Percentiles rank a stretch among this genome's conserved stretches.
These are phyloP conservation scores for Lenzites betulinus DNA, from an alignment of 768 basidiomycete species.

Conservation along the genomic window DNA sequence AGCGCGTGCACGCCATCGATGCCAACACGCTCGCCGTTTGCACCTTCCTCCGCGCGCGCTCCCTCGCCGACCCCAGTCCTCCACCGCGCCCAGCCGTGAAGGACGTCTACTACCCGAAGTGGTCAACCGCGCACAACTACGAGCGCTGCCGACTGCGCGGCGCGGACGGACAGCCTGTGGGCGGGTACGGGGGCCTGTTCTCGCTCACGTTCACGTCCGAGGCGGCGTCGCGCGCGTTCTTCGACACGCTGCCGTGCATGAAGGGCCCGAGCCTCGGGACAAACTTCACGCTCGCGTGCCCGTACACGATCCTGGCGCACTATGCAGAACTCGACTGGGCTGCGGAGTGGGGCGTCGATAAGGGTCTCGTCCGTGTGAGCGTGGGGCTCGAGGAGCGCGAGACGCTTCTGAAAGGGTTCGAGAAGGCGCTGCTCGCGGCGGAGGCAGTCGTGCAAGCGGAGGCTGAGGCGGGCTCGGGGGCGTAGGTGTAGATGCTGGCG, in stretches of 20 bases:
- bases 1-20: slow-evolving; percentile 77
- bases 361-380: slow-evolving; percentile 81
- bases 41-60: slow-evolving; percentile 69
- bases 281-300: slow-evolving; percentile 94
- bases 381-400: slow-evolving; percentile 85
- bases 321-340: slow-evolving; percentile 93
- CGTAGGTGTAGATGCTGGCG: background rate
- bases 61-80: slow-evolving; percentile 35
- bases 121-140: slow-evolving; percentile 70
- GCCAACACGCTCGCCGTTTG: slow-evolving; percentile 81
- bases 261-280: slow-evolving; percentile 95
- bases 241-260: slow-evolving; percentile 75
- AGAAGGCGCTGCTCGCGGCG: slow-evolving; percentile 69
- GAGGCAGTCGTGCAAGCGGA: slow-evolving; percentile 39
- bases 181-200: slow-evolving; percentile 85
- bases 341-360: slow-evolving; percentile 80
- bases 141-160: slow-evolving; percentile 56
- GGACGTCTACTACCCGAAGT: slow-evolving; percentile 90
- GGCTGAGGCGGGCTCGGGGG: background rate
- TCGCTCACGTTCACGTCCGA: slow-evolving; percentile 78
- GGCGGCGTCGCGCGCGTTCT: slow-evolving; percentile 75
- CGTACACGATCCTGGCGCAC: slow-evolving; percentile 92
- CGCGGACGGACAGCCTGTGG: slow-evolving; percentile 30
- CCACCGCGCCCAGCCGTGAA: slow-evolving; percentile 57
- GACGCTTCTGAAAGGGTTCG: slow-evolving; percentile 58